Evolutionary conservation across 2,329 filamentous ascomycete species (phyloP).

Genomic region (Pseudonectria foliicola): DNA sequence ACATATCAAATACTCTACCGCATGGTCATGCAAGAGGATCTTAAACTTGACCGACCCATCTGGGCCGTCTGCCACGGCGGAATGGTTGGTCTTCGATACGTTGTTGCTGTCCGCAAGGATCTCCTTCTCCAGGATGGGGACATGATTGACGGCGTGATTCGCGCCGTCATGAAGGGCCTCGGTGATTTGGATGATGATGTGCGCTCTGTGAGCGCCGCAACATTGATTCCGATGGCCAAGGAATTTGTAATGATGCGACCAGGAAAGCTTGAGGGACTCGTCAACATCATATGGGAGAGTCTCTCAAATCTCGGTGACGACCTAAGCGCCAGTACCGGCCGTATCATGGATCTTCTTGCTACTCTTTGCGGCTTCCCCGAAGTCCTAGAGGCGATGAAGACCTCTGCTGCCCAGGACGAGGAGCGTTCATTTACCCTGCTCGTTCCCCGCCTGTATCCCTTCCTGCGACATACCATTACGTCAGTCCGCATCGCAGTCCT

Average conservation of each 20-base stretch:
- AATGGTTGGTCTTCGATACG: constrained; percentile 92
- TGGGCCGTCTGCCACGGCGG: constrained; percentile 98
- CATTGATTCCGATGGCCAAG: constrained; percentile 88
- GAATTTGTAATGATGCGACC: constrained; percentile 87
- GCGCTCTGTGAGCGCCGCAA: constrained; percentile 93
- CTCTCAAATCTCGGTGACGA: constrained; percentile 95
- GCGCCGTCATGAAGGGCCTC: constrained; percentile 89
- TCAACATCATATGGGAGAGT: constrained; percentile 96
- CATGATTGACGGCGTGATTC: constrained; percentile 88
- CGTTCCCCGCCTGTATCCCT: constrained; percentile 90
- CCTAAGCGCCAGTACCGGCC: constrained; percentile 91
- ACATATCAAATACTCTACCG: constrained; percentile 80
- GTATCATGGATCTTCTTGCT: constrained; percentile 95
- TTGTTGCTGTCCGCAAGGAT: constrained; percentile 92
- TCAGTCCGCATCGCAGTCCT: constrained; percentile 90
- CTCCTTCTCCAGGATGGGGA: constrained; percentile 74
- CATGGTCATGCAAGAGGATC: constrained; percentile 85
- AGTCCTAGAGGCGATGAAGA: constrained; percentile 89
- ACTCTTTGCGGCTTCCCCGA: constrained; percentile 92
- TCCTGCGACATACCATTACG: constrained; percentile 93
- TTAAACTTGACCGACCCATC: constrained; percentile 63
- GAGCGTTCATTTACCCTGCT: constrained; percentile 87
- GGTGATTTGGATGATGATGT: constrained; percentile 92
- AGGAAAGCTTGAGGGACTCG: constrained; percentile 68
- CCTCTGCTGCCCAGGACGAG: constrained; percentile 72